phyloP scores from a whole-genome alignment of 805 yeast genomes.

The Vanderwaltozyma verrucispora region DNA sequence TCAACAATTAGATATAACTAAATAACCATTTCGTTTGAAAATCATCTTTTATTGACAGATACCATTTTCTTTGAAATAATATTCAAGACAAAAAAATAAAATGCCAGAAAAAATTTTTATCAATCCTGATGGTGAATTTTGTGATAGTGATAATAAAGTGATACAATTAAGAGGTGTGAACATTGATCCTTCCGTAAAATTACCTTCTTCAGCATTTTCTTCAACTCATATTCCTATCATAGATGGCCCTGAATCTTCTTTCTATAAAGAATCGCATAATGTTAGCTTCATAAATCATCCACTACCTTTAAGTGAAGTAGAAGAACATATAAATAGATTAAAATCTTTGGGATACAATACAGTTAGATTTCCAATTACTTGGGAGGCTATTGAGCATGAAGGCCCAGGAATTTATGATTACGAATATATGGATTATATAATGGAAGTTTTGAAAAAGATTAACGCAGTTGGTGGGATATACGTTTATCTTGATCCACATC shows the following conservation, averaged over 20 bases:
- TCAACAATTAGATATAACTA: too few species aligned
- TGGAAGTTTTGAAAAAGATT: conserved; percentile 48
- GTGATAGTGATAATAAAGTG: conserved; percentile 45
- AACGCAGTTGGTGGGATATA: conserved; percentile 60
- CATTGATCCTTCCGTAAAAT: conserved; percentile 62
- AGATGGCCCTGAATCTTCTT: conserved; percentile 19
- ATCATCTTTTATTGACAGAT: too few species aligned
- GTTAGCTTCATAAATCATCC: conserved; percentile 83
- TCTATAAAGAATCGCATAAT: conserved; percentile 58
- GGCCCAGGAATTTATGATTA: conserved; percentile 82
- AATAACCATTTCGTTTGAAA: too few species aligned
- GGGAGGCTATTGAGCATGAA: conserved; percentile 88
- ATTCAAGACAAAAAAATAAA: neutral
- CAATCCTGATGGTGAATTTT: conserved; percentile 47
- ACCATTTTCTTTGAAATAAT: neutral
- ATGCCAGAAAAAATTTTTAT: conserved; percentile 24
- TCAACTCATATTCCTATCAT: conserved; percentile 30
- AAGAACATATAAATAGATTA: conserved; percentile 54
- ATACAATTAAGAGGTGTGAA: conserved; percentile 71
- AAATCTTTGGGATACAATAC: conserved; percentile 76
- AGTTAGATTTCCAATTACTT: conserved; percentile 64
- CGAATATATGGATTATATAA: conserved; percentile 61
- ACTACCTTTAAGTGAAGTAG: conserved; percentile 64
- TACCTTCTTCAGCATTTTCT: conserved; percentile 48
- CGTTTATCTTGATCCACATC: conserved; percentile 82